Percentiles rank a stretch among this genome's conserved stretches.
Conservation (phyloP, 2,329 filamentous ascomycete species). For the Botrytis sinoallii region DNA sequence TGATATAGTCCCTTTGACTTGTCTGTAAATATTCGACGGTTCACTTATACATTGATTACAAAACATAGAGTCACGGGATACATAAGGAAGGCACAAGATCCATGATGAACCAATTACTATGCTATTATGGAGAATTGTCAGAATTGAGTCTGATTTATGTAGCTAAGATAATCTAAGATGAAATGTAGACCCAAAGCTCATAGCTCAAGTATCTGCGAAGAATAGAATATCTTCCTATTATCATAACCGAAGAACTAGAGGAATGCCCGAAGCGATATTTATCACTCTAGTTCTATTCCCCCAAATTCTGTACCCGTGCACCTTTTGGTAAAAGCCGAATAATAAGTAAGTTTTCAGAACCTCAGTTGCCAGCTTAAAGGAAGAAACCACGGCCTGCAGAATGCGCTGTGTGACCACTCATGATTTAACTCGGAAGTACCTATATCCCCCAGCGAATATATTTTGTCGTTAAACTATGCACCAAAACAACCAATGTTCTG, state of each 20-base stretch:
- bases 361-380: background rate
- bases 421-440: background rate
- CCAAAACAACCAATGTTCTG: background rate
- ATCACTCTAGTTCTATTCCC: background rate
- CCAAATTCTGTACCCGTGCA: background rate
- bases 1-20: background rate
- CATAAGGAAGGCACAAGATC: background rate
- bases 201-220: background rate
- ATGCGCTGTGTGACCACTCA: background rate
- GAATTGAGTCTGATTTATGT: background rate
- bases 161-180: background rate
- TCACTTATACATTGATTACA: background rate
- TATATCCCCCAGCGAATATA: background rate
- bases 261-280: background rate
- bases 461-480: accelerated
- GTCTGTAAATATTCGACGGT: background rate
- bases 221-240: background rate
- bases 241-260: no score
- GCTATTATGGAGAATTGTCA: accelerated
- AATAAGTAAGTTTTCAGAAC: accelerated
- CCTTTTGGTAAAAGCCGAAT: background rate
- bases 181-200: background rate
- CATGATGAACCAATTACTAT: background rate
- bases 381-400: background rate
- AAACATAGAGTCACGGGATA: background rate